Evolutionary conservation across 75 land plant genomes (phyloP), one percentile per base, ranked within the genome.

Genomic region (Pinus taeda): DNA sequence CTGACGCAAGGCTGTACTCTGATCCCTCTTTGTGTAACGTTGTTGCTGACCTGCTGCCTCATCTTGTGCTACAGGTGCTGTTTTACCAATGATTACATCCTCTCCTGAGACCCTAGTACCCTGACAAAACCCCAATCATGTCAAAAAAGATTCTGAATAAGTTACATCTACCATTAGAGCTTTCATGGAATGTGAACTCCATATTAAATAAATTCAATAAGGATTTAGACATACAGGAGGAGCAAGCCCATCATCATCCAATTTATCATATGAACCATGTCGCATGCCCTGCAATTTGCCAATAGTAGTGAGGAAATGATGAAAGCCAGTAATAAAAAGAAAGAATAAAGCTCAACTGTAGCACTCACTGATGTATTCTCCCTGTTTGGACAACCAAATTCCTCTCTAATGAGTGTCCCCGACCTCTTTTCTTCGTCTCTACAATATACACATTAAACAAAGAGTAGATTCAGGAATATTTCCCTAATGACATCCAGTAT

Each of bases 261-360:
- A 85, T 80, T 97, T 97, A 82, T 97, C 99, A 91, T 97, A 97
- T 15, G 99, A 97, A 66, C 99, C 99, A 90, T 97, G 99, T 30
- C 99, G 84, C 99, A 97, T 97, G 70, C 93, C 93, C 98, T 96
- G 87, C 26, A 81, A 83, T 75, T 81, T 29, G 71, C 6, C 22
- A 53, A 26, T 69, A 21, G 55, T 15, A 18, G 49, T 42, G 24
- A 45, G 29, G 64, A 74, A 57, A 57, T 57, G 33, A 18, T 56
- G 15, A 74, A 8, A 7, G 18, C 21, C 66, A 26, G 13, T 26
- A 53, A 21, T 15, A 74, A 53, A 11, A 57, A 24, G 33, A 21
- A 21, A n/a, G 20, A 71, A 11, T 20, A 63, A 60, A 59, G 53
- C 55, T 49, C 11, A 70, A 22, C 8, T 30, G n/a, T 39, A 49